Percentiles rank a stretch among this genome's conserved stretches.
Conservation (phyloP, 768 basidiomycete genomes). For the Solioccasus polychromus region DNA sequence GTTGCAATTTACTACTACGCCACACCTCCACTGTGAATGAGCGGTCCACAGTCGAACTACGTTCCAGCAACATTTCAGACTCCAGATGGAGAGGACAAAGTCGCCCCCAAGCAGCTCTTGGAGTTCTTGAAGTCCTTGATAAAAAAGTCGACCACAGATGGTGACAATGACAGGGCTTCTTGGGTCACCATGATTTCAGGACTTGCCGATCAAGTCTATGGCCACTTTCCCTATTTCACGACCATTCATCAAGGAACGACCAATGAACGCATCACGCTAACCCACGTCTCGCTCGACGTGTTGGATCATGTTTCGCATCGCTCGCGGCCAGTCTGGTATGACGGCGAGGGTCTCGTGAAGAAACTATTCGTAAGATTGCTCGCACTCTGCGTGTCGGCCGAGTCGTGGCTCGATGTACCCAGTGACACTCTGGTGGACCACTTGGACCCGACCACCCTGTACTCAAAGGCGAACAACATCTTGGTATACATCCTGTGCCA, state of each 20-base stretch:
- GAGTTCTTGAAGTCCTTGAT: conserved; percentile 42
- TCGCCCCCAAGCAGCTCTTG: conserved; percentile 39
- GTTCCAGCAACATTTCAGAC: conserved; percentile 33
- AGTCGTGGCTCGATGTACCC: conserved; percentile 55
- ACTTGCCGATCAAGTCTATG: conserved; percentile 52
- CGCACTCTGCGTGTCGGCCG: conserved; percentile 52
- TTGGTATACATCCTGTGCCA: conserved; percentile 44
- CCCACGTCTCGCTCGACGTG: conserved; percentile 52
- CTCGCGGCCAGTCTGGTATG: conserved; percentile 50
- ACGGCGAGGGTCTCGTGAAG: conserved; percentile 43
- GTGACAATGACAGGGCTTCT: conserved; percentile 35
- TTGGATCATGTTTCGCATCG: conserved; percentile 49
- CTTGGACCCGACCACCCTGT: conserved; percentile 47
- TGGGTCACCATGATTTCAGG: conserved; percentile 53
- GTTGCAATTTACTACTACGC: too few relatives aligned
- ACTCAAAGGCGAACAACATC: conserved; percentile 43
- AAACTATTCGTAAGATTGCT: conserved; percentile 51
- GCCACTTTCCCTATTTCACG: conserved; percentile 53
- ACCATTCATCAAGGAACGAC: conserved; percentile 50
- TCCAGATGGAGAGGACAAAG: conserved; percentile 21
- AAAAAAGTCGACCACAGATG: conserved; percentile 32
- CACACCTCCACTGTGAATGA: conserved; percentile 19
- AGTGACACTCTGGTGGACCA: conserved; percentile 37
- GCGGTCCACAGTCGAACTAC: conserved; percentile 20
- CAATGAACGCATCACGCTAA: conserved; percentile 56